Conservation (phyloP, 768 basidiomycete genomes). For the Russula lepida region DNA sequence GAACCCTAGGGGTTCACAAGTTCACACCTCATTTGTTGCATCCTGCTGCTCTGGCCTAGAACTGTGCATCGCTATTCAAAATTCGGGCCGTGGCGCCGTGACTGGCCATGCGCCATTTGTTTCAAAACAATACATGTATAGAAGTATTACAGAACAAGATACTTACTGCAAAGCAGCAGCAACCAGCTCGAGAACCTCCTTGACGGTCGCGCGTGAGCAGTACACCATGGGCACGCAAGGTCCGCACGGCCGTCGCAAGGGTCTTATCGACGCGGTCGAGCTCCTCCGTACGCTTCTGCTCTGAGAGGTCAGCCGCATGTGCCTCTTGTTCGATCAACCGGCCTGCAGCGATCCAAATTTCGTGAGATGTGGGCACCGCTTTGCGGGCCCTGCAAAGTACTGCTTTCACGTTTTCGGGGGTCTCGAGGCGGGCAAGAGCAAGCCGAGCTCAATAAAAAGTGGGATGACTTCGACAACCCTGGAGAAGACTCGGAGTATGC, state of each 20-base stretch:
- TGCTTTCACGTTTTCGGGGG: slow-evolving; percentile 80
- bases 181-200: slow-evolving; percentile 64
- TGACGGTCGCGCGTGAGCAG: slow-evolving; percentile 66
- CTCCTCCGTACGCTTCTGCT: slow-evolving; percentile 51
- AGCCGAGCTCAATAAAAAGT: slow-evolving; percentile 96
- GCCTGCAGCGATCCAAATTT: slow-evolving; percentile 98
- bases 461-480: slow-evolving; percentile 98
- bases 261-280: slow-evolving; percentile 77
- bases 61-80: no score
- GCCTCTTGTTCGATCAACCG: slow-evolving; percentile 85
- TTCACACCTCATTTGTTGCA: no score
- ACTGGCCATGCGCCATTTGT: no score
- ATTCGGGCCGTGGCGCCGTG: no score
- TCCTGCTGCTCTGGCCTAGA: no score
- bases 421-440: slow-evolving; percentile 93
- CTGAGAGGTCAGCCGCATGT: slow-evolving; percentile 36
- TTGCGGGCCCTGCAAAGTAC: slow-evolving; percentile 95
- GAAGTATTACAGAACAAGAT: neutral
- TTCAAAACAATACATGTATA: neutral
- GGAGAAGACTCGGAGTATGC: slow-evolving; percentile 81
- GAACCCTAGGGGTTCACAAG: no score
- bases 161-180: slow-evolving; percentile 35
- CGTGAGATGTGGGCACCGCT: slow-evolving; percentile 90
- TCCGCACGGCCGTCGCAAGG: slow-evolving; percentile 75
- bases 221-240: slow-evolving; percentile 76